Conservation (phyloP, 306 rosid species). For the Castanea crenata region DNA sequence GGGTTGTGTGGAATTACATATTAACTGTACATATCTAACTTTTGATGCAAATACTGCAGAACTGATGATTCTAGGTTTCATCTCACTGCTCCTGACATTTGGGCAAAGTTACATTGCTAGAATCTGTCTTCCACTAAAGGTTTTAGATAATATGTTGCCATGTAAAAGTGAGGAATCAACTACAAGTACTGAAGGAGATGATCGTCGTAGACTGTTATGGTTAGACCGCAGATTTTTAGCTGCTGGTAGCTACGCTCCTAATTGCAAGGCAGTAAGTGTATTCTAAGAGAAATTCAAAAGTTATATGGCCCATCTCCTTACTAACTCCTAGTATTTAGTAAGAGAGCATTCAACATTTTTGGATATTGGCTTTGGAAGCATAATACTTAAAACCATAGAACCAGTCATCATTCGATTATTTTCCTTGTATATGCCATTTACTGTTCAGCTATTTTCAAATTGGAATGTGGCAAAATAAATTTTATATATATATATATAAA, state of each 20-base stretch:
- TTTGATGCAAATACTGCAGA: slow-evolving; percentile 52
- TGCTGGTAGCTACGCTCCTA: slow-evolving; percentile 22
- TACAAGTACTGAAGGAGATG: slow-evolving; percentile 26
- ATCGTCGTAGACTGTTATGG: slow-evolving; percentile 59
- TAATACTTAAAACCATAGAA: no score
- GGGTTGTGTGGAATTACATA: not conserved
- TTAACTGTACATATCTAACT: not conserved
- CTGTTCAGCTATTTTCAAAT: not conserved
- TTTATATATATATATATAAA: no score
- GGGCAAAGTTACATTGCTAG: slow-evolving; percentile 70
- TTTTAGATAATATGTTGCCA: slow-evolving; percentile 71
- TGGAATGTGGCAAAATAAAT: not conserved
- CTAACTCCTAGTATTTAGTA: no score
- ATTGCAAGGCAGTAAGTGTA: slow-evolving; percentile 58
- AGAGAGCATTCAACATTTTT: no score
- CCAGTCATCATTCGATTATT: no score
- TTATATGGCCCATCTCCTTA: no score
- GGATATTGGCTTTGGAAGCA: no score
- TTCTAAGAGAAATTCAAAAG: not conserved
- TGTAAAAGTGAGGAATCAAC: slow-evolving; percentile 33
- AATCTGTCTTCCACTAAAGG: slow-evolving; percentile 61
- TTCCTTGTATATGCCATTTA: no score
- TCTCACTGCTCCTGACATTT: slow-evolving; percentile 83
- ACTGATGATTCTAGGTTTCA: slow-evolving; percentile 94
- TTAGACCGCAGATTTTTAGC: slow-evolving; percentile 66